Percentiles rank a stretch among this genome's conserved stretches.
Evolutionary conservation across 345 rosid genomes (phyloP).

Genomic region (Corchorus capsularis): DNA sequence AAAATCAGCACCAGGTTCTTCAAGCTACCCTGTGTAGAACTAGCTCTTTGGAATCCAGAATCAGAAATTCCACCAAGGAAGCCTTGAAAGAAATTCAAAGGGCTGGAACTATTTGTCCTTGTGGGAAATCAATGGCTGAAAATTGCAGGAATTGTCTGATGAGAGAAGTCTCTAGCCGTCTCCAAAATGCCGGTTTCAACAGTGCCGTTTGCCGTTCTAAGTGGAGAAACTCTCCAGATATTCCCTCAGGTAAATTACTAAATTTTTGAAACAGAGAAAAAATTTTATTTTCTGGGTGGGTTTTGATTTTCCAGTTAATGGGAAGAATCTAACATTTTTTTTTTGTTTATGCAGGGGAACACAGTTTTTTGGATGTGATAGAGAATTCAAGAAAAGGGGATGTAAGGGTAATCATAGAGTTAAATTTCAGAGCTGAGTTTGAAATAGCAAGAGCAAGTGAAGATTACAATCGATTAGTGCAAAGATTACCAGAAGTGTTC

Average conservation of each 20-base stretch:
- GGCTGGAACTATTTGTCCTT: slow-evolving; percentile 32
- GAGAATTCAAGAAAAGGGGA: slow-evolving; percentile 43
- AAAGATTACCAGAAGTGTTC: slow-evolving; percentile 44
- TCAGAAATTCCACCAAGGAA: slow-evolving; percentile 52
- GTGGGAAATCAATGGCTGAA: slow-evolving; percentile 34
- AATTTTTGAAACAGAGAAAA: background rate
- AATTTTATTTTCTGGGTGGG: no score
- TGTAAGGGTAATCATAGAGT: slow-evolving; percentile 45
- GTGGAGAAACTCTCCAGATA: slow-evolving; percentile 56
- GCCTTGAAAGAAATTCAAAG: slow-evolving; percentile 36
- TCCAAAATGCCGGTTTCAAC: slow-evolving; percentile 44
- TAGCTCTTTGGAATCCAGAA: slow-evolving; percentile 49
- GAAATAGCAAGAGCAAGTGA: slow-evolving; percentile 58
- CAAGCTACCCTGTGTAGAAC: slow-evolving; percentile 54
- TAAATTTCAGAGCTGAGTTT: slow-evolving; percentile 50
- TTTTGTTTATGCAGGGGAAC: slow-evolving; percentile 36
- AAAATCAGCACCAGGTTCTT: slow-evolving; percentile 42
- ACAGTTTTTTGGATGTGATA: slow-evolving; percentile 41
- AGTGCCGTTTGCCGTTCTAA: slow-evolving; percentile 54
- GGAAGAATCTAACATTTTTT: background rate
- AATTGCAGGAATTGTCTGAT: slow-evolving; percentile 50
- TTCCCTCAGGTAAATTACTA: slow-evolving; percentile 51
- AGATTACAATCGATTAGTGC: slow-evolving; percentile 41
- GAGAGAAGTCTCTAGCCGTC: slow-evolving; percentile 46
- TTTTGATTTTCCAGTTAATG: background rate